Evolutionary conservation across 768 basidiomycete species (phyloP).

Genomic region (Clathrus columnatus): DNA sequence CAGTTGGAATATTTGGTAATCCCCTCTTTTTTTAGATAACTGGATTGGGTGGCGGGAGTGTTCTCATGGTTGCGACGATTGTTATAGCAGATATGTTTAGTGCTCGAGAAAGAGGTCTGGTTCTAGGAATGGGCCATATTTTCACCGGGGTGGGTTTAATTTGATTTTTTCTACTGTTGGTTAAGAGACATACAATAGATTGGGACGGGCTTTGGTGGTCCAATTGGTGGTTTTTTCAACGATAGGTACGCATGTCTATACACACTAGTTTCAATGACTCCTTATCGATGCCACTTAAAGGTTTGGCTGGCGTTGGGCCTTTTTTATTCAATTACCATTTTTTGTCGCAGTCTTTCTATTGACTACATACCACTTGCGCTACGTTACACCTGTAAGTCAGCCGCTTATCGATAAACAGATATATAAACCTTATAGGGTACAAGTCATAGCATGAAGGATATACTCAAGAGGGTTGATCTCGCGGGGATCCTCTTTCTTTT

Average conservation of each 20-base stretch:
- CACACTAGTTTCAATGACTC: neutral
- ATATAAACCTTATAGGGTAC: conserved; percentile 40
- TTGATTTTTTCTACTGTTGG: neutral
- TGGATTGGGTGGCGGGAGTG: conserved; percentile 71
- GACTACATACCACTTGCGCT: conserved; percentile 48
- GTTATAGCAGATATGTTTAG: conserved; percentile 76
- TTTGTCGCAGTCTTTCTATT: conserved; percentile 52
- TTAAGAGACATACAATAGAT: conserved; percentile 30
- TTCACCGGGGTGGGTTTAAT: conserved; percentile 55
- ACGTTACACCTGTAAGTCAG: conserved; percentile 53
- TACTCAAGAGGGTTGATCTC: conserved; percentile 71
- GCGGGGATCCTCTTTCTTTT: conserved; percentile 60
- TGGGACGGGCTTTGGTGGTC: conserved; percentile 70
- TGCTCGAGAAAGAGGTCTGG: conserved; percentile 62
- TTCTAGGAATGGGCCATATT: conserved; percentile 63
- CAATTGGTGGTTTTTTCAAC: conserved; percentile 62
- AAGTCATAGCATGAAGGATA: conserved; percentile 53
- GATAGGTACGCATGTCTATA: conserved; percentile 40
- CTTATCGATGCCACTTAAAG: conserved; percentile 25
- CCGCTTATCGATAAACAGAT: neutral
- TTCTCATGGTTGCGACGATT: conserved; percentile 65
- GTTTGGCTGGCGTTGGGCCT: conserved; percentile 77
- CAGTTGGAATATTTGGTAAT: neutral
- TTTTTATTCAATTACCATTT: conserved; percentile 63
- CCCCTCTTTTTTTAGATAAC: conserved; percentile 37